Evolutionary conservation across 495 filamentous ascomycete genomes (phyloP), one percentile per base, ranked within the genome.

Genomic region (Podospora sp.): DNA sequence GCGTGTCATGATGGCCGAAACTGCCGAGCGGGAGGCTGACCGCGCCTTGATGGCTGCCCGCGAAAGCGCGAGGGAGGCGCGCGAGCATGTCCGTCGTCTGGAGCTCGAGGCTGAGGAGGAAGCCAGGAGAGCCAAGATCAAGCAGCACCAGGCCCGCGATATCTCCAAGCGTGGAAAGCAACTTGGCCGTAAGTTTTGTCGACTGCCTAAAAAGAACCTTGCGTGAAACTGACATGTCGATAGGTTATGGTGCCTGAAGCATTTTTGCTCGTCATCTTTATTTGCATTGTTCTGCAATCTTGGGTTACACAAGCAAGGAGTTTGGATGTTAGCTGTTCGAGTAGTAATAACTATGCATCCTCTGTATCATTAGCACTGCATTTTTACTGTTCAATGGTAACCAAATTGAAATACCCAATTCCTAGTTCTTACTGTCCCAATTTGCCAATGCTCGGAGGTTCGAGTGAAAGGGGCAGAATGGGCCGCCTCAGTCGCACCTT

Each of bases 61-160:
- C 57, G 73, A 78, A 53, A 84, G 85, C 5, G 88, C 90, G 16
- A 82, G 83, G 53, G 83, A 88, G 60, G 88, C 88, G 0, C 79
- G 82, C 62, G 87, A 88, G 33, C 85, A 90, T 65, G 86, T 90
- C 8, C 86, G 83, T 78, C 75, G 76, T 21, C 76, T 91, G 7
- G 89, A 90, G 77, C 76, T 80, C 36, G 89, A 90, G 77, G 88
- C 88, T 0, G 79, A 82, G 62, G 87, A 90, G 73, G 86, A 90
- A 80, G 80, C 81, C 51, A 73, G 80, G 18, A 62, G 71, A 18
- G 89, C 89, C 22, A 88, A 85, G 79, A 86, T 90, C 55, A 91
- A 91, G 83, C 85, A 88, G 71, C 80, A 83, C 65, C 84, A 90
- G 69, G 88, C 87, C 0, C 84, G 80, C 64, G 80, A 81, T 65